Percentiles rank a stretch among this genome's conserved stretches.
phyloP scores from a whole-genome alignment of 441 rosid genomes.

The Macaranga tanarius region DNA sequence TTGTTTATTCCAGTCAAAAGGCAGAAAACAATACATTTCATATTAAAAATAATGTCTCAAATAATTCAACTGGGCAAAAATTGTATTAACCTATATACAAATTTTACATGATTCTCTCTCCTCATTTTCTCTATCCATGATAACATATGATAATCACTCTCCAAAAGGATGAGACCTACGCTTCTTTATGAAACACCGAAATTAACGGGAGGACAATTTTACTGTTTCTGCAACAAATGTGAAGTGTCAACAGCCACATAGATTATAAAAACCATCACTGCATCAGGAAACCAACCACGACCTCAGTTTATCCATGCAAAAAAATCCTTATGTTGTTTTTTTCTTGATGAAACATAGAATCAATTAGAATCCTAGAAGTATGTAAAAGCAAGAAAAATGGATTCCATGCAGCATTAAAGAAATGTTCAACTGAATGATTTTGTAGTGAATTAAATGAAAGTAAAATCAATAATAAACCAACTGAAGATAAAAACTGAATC shows the following conservation, averaged over 20 bases:
- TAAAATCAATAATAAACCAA: conserved; percentile 7
- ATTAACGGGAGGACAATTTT: not conserved
- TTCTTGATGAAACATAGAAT: not conserved
- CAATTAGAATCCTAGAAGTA: conserved; percentile 7
- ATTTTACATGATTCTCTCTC: no score
- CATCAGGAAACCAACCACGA: not conserved
- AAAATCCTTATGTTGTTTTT: not conserved
- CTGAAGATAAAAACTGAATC: conserved; percentile 3
- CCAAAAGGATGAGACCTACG: not conserved
- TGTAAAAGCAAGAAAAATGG: not conserved
- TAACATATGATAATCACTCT: not conserved
- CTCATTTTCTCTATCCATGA: no score
- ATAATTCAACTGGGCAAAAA: no score
- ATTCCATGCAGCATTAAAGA: not conserved
- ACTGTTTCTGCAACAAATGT: not conserved
- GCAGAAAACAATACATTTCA: not conserved
- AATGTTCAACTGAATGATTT: not conserved
- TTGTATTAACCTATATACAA: no score
- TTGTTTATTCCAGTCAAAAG: not conserved
- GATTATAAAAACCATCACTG: not conserved
- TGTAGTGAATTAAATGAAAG: conserved; percentile 3
- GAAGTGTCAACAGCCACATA: not conserved
- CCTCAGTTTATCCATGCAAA: not conserved
- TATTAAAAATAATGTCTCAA: not conserved
- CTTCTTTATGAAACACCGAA: not conserved